A percentile compares a stretch with the other conserved stretches of the same genome.
phyloP scores from a whole-genome alignment of 139 green algal species.

The Mesotaenium endlicherianum region DNA sequence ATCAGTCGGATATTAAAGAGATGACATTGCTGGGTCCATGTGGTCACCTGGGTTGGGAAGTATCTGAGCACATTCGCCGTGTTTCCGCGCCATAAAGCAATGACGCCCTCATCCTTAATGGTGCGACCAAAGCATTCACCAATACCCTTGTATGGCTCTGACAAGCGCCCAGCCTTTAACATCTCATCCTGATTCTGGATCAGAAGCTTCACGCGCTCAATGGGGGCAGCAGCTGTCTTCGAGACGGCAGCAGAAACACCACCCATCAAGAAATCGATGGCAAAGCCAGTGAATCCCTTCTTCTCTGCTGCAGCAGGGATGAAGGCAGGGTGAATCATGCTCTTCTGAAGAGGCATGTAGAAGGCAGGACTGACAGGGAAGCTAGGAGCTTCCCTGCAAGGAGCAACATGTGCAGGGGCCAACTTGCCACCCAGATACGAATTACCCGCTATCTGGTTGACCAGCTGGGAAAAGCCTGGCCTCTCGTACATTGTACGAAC shows the following conservation, averaged over 20 bases:
- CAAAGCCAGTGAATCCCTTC: conserved; percentile 61
- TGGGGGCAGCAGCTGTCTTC: conserved; percentile 92
- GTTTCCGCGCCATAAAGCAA: conserved; percentile 96
- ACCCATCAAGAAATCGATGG: conserved; percentile 74
- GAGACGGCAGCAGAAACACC: conserved; percentile 84
- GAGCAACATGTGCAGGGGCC: background rate
- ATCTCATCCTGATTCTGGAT: conserved; percentile 77
- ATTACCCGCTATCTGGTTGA: too few species aligned
- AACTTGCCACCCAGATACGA: background rate
- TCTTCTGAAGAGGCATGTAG: background rate
- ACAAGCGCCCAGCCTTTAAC: conserved; percentile 25
- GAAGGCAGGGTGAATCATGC: conserved; percentile 11
- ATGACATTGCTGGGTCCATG: too few species aligned
- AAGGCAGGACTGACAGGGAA: conserved; percentile 15
- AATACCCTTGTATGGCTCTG: conserved; percentile 61
- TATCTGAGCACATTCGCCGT: conserved; percentile 95
- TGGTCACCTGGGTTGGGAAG: conserved; percentile 88
- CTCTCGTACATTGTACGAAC: background rate
- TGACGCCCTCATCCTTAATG: conserved; percentile 80
- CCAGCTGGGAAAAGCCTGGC: background rate
- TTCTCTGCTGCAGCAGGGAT: conserved; percentile 20
- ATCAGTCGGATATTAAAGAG: too few species aligned
- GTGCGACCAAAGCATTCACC: conserved; percentile 93
- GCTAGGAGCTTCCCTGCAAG: background rate
- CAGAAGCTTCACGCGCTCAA: conserved; percentile 97